Percentiles rank a stretch among this genome's conserved stretches.
Evolutionary conservation across 208 protist genomes (phyloP).

Genomic region (Paratrypanosoma confusum): DNA sequence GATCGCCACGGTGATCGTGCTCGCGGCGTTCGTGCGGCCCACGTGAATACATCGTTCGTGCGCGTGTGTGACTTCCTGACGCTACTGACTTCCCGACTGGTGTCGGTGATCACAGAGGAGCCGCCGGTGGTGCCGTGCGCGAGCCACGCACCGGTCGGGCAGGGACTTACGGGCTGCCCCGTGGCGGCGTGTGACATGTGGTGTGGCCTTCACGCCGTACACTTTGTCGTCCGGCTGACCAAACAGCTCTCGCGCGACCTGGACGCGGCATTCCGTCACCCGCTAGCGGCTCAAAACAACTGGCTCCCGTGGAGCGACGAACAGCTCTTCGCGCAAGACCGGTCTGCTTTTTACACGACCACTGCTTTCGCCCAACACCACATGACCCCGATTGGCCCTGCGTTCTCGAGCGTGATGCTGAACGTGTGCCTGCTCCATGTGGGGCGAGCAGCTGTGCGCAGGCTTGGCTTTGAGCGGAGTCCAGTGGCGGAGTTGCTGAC

Average conservation of each 20-base stretch:
- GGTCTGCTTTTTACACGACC: slow-evolving; percentile 21
- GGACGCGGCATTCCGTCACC: slow-evolving; percentile 12
- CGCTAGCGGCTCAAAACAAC: slow-evolving; percentile 11
- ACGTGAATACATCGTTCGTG: too few species aligned
- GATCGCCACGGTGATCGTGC: too few species aligned
- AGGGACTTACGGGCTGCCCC: too few species aligned
- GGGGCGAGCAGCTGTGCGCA: not conserved
- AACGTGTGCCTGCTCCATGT: slow-evolving; percentile 34
- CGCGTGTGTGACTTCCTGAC: too few species aligned
- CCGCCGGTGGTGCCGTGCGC: too few species aligned
- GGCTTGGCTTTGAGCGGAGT: slow-evolving; percentile 13
- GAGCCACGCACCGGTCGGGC: too few species aligned
- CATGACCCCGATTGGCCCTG: slow-evolving; percentile 17
- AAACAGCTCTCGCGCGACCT: slow-evolving; percentile 9
- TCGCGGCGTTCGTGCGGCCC: too few species aligned
- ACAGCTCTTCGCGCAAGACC: slow-evolving; percentile 23
- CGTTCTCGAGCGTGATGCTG: slow-evolving; percentile 25
- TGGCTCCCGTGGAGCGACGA: slow-evolving; percentile 44
- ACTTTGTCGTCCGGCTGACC: too few species aligned
- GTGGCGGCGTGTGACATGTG: too few species aligned
- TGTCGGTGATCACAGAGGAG: too few species aligned
- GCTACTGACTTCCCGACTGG: too few species aligned
- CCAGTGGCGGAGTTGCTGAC: slow-evolving; percentile 5
- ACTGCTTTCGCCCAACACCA: slow-evolving; percentile 27
- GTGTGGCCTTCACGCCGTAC: too few species aligned